Evolutionary conservation across 2,329 filamentous ascomycete species (phyloP).

Genomic region (Penicillium sp.): DNA sequence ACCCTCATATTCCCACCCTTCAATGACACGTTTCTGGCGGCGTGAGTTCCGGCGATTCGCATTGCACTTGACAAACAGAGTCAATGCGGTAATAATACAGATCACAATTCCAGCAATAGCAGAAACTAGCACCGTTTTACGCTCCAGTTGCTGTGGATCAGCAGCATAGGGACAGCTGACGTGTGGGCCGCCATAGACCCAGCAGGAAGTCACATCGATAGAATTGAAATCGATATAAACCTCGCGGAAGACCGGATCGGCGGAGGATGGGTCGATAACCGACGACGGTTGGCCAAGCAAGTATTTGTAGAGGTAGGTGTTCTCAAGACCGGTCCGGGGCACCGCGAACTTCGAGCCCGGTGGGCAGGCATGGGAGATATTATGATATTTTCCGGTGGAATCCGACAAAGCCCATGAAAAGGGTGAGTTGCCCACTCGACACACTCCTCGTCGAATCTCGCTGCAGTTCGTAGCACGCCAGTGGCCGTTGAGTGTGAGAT

Average conservation of each 20-base stretch:
- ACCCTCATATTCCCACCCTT: slow-evolving; percentile 66
- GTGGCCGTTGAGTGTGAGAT: slow-evolving; percentile 49
- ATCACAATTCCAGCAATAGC: slow-evolving; percentile 63
- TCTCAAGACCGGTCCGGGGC: slow-evolving; percentile 63
- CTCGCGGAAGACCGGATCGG: slow-evolving; percentile 30
- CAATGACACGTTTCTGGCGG: slow-evolving; percentile 50
- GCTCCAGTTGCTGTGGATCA: slow-evolving; percentile 43
- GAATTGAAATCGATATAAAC: slow-evolving; percentile 63
- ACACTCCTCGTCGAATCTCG: slow-evolving; percentile 53
- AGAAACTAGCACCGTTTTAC: slow-evolving; percentile 56
- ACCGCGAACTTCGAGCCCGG: slow-evolving; percentile 52
- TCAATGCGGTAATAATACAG: slow-evolving; percentile 58
- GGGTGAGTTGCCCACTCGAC: slow-evolving; percentile 53
- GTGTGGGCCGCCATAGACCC: slow-evolving; percentile 57
- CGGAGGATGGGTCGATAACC: slow-evolving; percentile 25
- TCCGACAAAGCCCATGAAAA: slow-evolving; percentile 58
- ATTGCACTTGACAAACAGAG: slow-evolving; percentile 63
- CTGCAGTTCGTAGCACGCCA: slow-evolving; percentile 60
- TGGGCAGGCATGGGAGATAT: slow-evolving; percentile 50
- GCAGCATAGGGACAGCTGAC: slow-evolving; percentile 58
- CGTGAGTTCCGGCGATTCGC: slow-evolving; percentile 57
- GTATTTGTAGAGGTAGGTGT: slow-evolving; percentile 55
- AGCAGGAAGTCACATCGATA: slow-evolving; percentile 56
- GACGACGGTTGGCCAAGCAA: slow-evolving; percentile 32
- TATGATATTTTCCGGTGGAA: slow-evolving; percentile 43